Conservation (phyloP, 2,329 filamentous ascomycete genomes). For the Cladophialophora immunda region DNA sequence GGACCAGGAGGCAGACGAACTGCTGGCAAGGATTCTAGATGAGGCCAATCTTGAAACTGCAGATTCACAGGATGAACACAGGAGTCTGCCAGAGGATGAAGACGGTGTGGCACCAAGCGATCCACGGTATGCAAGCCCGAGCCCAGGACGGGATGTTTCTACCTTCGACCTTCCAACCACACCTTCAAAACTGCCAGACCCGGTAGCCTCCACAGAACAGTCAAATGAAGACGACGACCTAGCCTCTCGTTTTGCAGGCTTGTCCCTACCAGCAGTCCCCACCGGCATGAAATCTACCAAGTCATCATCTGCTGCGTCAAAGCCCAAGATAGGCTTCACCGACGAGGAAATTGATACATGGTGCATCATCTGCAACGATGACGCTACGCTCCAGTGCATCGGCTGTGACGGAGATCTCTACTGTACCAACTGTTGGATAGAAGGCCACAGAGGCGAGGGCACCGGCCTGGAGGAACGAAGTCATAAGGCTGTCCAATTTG, state of each 20-base stretch:
- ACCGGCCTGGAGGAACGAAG: conserved; percentile 75
- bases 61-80: conserved; percentile 21
- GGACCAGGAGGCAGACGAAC: conserved; percentile 43
- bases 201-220: conserved; percentile 10
- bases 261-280: conserved; percentile 43
- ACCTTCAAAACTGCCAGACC: conserved; percentile 35
- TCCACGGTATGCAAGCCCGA: neutral
- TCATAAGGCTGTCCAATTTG: conserved; percentile 72
- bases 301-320: conserved; percentile 43
- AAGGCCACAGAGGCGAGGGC: conserved; percentile 76
- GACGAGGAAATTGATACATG: conserved; percentile 78
- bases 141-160: neutral
- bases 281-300: conserved; percentile 30
- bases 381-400: conserved; percentile 75
- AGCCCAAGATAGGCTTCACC: conserved; percentile 54
- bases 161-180: conserved; percentile 34
- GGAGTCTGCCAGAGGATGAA: conserved; percentile 6
- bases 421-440: conserved; percentile 80
- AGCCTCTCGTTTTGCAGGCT: conserved; percentile 37
- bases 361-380: conserved; percentile 84
- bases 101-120: conserved; percentile 9
- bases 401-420: conserved; percentile 78
- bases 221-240: conserved; percentile 37
- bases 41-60: conserved; percentile 39
- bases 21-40: conserved; percentile 44